phyloP scores from a whole-genome alignment of 495 filamentous ascomycete genomes.

The Penicillium parvum region DNA sequence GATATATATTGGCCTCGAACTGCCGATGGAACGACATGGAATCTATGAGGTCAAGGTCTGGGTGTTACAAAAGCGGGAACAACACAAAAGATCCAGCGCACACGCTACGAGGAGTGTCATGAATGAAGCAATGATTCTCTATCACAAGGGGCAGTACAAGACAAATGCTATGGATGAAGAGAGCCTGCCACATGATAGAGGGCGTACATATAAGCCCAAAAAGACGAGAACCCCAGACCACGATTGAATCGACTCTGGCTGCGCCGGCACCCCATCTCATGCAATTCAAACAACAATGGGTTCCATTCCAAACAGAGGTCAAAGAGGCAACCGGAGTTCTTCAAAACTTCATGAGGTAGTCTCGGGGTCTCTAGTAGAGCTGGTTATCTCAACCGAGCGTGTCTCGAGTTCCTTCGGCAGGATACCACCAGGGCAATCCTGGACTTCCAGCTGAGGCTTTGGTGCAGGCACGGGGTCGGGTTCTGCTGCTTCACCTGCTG shows the following conservation, averaged over 20 bases:
- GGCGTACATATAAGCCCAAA: too few species aligned
- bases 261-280: conserved; percentile 27
- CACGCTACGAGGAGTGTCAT: too few species aligned
- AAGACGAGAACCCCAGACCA: conserved; percentile 1
- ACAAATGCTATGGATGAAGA: conserved; percentile 4
- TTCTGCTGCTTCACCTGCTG: conserved; percentile 3
- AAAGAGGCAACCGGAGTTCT: not conserved
- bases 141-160: conserved; percentile 9
- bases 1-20: too few species aligned
- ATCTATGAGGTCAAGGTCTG: too few species aligned
- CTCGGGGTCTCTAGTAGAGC: conserved; percentile 21
- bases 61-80: too few species aligned
- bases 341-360: conserved; percentile 22
- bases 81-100: too few species aligned
- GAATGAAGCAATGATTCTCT: too few species aligned
- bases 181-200: not conserved
- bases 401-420: conserved; percentile 38
- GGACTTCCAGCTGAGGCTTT: conserved; percentile 10
- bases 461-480: conserved; percentile 3
- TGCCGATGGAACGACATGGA: too few species aligned
- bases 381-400: conserved; percentile 36
- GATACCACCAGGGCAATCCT: conserved; percentile 11
- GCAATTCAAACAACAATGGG: conserved; percentile 1
- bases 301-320: conserved; percentile 1
- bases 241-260: conserved; percentile 4